Percentiles rank a stretch among this genome's conserved stretches.
phyloP scores from a whole-genome alignment of 2,329 filamentous ascomycete genomes.

The Arachnomyces sp. region DNA sequence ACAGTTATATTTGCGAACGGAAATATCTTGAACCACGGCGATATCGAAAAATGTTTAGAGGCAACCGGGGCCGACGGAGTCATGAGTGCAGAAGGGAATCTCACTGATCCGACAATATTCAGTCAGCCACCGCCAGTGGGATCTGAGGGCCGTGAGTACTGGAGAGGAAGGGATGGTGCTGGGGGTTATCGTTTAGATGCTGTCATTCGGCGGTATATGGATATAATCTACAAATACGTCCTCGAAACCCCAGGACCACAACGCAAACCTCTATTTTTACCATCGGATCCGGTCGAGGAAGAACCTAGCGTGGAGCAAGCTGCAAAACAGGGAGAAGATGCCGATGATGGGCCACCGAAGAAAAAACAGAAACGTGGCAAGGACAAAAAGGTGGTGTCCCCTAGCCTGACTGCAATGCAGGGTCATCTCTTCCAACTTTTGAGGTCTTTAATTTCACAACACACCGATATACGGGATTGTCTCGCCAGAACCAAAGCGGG shows the following conservation, averaged over 20 bases:
- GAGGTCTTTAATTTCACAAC: conserved; percentile 67
- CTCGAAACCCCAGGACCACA: conserved; percentile 57
- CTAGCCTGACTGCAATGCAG: conserved; percentile 75
- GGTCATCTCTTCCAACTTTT: conserved; percentile 90
- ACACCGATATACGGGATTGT: conserved; percentile 80
- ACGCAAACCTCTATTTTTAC: conserved; percentile 66
- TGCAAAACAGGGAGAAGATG: conserved; percentile 18
- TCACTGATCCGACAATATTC: conserved; percentile 88
- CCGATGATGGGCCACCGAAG: conserved; percentile 43
- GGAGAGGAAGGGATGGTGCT: conserved; percentile 68
- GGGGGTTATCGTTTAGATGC: conserved; percentile 87
- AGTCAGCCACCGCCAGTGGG: conserved; percentile 57
- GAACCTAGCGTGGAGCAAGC: neutral
- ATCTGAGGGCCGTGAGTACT: conserved; percentile 61
- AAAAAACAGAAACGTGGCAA: conserved; percentile 40
- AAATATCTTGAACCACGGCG: conserved; percentile 74
- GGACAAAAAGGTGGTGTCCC: conserved; percentile 41
- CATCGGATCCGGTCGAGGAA: conserved; percentile 37
- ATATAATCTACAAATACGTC: conserved; percentile 77
- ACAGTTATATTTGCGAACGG: conserved; percentile 96
- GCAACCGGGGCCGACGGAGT: conserved; percentile 84
- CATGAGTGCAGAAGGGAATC: conserved; percentile 93
- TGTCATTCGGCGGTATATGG: conserved; percentile 77
- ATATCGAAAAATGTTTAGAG: conserved; percentile 69
- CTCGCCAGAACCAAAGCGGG: conserved; percentile 62